Conservation (phyloP, 1,139 yeast genomes). For the Taphrina wiesneri region DNA sequence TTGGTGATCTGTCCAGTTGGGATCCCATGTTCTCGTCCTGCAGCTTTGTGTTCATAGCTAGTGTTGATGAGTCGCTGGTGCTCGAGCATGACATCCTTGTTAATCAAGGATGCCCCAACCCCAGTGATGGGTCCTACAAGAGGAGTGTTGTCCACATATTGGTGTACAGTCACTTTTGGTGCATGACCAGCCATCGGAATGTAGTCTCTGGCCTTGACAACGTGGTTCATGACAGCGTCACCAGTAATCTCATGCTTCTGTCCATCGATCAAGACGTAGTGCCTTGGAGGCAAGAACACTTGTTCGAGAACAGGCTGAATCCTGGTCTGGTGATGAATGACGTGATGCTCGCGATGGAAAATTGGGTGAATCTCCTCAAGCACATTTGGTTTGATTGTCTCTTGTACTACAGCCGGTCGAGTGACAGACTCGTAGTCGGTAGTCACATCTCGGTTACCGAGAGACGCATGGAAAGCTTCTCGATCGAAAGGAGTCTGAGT, state of each 20-base stretch:
- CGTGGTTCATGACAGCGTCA: constrained; percentile 30
- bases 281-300: constrained; percentile 21
- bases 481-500: constrained; percentile 21
- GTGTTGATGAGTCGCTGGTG: constrained; percentile 27
- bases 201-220: constrained; percentile 21
- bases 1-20: constrained; percentile 10
- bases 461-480: constrained; percentile 5
- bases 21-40: constrained; percentile 2
- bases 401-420: constrained; percentile 25
- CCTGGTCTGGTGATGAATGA: constrained; percentile 30
- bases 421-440: constrained; percentile 13
- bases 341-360: constrained; percentile 29
- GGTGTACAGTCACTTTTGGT: constrained; percentile 27
- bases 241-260: constrained; percentile 26
- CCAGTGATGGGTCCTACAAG: constrained; percentile 26
- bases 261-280: constrained; percentile 32
- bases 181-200: constrained; percentile 24
- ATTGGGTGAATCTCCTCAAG: constrained; percentile 14
- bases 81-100: constrained; percentile 24
- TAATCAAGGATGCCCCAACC: constrained; percentile 28
- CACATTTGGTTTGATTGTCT: constrained; percentile 3
- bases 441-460: constrained; percentile 15
- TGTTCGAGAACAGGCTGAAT: constrained; percentile 32
- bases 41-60: constrained; percentile 18
- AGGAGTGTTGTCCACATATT: constrained; percentile 25